Base-by-base conservation (phyloP, 2,329 filamentous ascomycete genomes). In the Hypoxylon sp. region DNA sequence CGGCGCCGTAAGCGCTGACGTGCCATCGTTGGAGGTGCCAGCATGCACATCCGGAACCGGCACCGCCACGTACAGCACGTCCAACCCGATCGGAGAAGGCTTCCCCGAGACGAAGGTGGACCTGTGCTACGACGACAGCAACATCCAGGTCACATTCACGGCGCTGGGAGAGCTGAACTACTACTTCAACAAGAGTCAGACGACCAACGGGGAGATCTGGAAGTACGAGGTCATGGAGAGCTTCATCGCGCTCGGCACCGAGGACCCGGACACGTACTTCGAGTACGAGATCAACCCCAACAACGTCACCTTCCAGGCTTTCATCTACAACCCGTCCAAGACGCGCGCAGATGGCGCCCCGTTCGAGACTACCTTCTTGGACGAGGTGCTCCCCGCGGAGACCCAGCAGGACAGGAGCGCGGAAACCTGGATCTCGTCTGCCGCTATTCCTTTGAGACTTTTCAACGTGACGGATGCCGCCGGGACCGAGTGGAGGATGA, bases 261-360 rank as follows among this genome's bases (percentile, higher is more conserved):
- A 70, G 27, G 74, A 78, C 61, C 77, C 77, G 0, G 68, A 73
- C 64, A 76, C 71, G 1, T 80, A 80, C 60, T 67, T 80, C 50
- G 77, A 80, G 65, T 76, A 78, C 59, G 77, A 80, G 63, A 71
- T 80, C 30, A 77, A 65, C 61, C 77, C 77, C 38, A 76, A 77
- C 68, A 79, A 80, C 51, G 71, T 75, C 42, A 80, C 76, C 15
- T 80, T 75, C 67, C 75, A 79, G 55, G 74, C 76, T 6, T 76
- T 78, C 51, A 73, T 80, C 59, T 79, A 76, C 67, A 80, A 80
- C 60, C 77, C 75, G 3, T 72, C 73, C 59, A 78, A 78, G 57
- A 68, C 71, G 9, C 72, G 76, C 17, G 67, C 69, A 2, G 44
- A 60, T 1, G 73, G 70, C 13, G 69, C 73, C 7, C 69, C 76